Evolutionary conservation across 2,329 filamentous ascomycete genomes (phyloP), one percentile per base, ranked within the genome.

Genomic region (Fusarium cicatricum): DNA sequence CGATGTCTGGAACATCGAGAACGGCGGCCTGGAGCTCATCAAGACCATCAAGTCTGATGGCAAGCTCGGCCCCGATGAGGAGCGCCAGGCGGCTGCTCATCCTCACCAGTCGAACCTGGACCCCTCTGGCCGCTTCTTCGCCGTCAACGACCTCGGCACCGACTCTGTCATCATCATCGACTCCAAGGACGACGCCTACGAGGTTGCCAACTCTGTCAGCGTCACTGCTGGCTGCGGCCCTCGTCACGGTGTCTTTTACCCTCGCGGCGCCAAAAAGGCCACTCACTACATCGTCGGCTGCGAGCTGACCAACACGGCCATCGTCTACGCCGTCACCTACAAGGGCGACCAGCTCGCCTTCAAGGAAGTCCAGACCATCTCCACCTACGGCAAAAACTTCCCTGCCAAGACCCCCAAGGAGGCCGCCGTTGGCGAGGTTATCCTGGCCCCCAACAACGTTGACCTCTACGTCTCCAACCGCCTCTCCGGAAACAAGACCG

Each of bases 381-480:
- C 74, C 62, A 78, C 75, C 36, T 81, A 78, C 48, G 76, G 75
- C 52, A 53, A 65, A 9, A 67, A 58, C 15, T 65, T 65, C 52
- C 69, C 70, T 4, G 74, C 77, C 4, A 71, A 70, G 51, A 76
- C 76, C 52, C 47, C 71, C 32, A 70, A 64, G 23, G 65, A 66
- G 2, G 78, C 80, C 7, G 74, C 78, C 1, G 80, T 77, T 2
- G 81, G 79, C 38, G 80, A 78, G 67, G 66, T 84, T 33, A 69
- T 74, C 52, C 66, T 82, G 29, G 70, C 75, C 9, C 65, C 67
- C 21, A 77, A 79, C 70, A 73, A 72, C 66, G 69, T 68, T 60
- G 72, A 82, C 69, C 62, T 83, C 15, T 83, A 83, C 69, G 74
- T 83, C 46, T 80, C 80, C 32, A 84, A 84, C 74, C 79, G 82